Evolutionary conservation across 805 yeast genomes (phyloP).

Genomic region (Saccharomycopsis selenospora): DNA sequence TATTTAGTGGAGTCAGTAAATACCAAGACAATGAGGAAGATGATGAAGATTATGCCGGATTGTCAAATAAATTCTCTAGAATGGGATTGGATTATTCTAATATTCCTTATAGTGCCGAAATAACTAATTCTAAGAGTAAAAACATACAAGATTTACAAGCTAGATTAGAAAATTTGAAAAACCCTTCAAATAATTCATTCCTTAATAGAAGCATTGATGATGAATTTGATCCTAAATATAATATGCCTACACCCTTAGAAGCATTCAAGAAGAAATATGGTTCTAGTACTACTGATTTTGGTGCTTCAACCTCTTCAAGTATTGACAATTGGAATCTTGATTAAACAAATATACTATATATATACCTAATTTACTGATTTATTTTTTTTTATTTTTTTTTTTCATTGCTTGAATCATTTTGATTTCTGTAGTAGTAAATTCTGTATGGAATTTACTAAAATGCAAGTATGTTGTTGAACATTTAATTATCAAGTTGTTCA

Average conservation of each 20-base stretch:
- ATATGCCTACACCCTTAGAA: not conserved
- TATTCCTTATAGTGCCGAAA: not conserved
- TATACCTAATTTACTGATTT: no score
- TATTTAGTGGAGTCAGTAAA: not conserved
- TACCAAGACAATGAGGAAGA: not conserved
- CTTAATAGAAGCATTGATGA: not conserved
- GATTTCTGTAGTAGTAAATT: no score
- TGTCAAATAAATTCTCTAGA: not conserved
- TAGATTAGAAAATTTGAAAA: not conserved
- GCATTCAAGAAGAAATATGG: constrained; percentile 1
- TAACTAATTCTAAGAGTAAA: not conserved
- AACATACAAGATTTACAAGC: constrained; percentile 1
- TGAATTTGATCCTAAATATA: not conserved
- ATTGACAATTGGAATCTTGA: constrained; percentile 1
- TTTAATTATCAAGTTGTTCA: no score
- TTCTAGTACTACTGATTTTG: not conserved
- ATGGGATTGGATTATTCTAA: constrained; percentile 1
- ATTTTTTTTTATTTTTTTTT: no score
- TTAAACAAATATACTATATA: not conserved
- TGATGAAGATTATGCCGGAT: not conserved
- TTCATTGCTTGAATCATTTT: no score
- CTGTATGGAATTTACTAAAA: no score
- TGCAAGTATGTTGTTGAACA: no score
- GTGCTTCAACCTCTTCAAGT: constrained; percentile 1
- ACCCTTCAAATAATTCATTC: not conserved